Percentiles rank a stretch among this genome's conserved stretches.
Evolutionary conservation across 2,329 filamentous ascomycete species (phyloP).

Genomic region (Stemphylium vesicarium): DNA sequence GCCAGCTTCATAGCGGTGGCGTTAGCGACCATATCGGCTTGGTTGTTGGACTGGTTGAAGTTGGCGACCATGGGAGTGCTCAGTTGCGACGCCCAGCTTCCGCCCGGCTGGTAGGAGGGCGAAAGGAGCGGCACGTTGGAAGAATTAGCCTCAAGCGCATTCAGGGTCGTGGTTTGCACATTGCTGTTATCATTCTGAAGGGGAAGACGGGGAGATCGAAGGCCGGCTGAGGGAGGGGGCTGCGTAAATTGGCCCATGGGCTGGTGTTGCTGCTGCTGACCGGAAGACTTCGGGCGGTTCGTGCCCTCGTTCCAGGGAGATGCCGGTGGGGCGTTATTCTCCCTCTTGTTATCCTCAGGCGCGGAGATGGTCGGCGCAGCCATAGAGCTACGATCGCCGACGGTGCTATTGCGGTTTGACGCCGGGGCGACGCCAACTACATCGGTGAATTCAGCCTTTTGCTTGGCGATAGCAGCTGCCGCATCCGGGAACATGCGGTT

Average conservation of each 20-base stretch:
- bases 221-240: constrained; percentile 73
- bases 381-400: constrained; percentile 77
- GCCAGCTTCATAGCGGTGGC: constrained; percentile 99
- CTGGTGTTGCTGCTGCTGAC: constrained; percentile 65
- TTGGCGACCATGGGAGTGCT: constrained; percentile 95
- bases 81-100: constrained; percentile 98
- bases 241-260: constrained; percentile 92
- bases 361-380: constrained; percentile 76
- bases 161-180: constrained; percentile 84
- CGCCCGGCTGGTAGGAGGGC: constrained; percentile 75
- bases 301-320: constrained; percentile 78
- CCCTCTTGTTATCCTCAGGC: constrained; percentile 68
- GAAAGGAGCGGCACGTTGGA: constrained; percentile 84
- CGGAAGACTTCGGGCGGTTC: constrained; percentile 76
- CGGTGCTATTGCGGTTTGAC: constrained; percentile 90
- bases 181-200: constrained; percentile 69
- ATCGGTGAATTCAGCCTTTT: constrained; percentile 97
- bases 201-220: constrained; percentile 80
- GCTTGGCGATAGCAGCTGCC: constrained; percentile 95
- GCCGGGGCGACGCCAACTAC: constrained; percentile 88
- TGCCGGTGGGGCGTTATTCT: constrained; percentile 65
- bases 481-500: constrained; percentile 99
- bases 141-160: constrained; percentile 70
- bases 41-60: constrained; percentile 70
- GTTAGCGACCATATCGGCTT: constrained; percentile 98